Conservation (phyloP, 768 basidiomycete species). For the Cystofilobasidium bisporidii region DNA sequence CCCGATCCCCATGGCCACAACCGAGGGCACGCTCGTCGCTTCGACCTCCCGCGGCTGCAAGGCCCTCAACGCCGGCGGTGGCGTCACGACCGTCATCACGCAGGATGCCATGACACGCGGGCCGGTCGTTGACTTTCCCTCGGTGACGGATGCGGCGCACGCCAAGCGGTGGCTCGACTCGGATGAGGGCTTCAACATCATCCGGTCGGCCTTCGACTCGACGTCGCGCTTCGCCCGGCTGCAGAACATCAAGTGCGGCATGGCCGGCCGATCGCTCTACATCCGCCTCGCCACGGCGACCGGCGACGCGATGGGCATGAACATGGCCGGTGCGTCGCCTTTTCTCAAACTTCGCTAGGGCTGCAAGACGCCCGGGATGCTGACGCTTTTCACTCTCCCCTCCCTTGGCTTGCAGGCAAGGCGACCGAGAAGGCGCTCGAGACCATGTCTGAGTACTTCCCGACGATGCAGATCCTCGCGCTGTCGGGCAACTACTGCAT, state of each 20-base stretch:
- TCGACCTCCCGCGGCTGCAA: slow-evolving; percentile 97
- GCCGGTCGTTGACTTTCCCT: slow-evolving; percentile 93
- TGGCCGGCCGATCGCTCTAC: slow-evolving; percentile 88
- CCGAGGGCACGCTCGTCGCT: slow-evolving; percentile 97
- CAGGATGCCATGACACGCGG: slow-evolving; percentile 96
- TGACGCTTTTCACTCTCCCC: no score
- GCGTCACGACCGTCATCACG: slow-evolving; percentile 84
- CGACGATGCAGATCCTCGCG: slow-evolving; percentile 80
- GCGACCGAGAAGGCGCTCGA: slow-evolving; percentile 92
- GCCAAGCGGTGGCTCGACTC: slow-evolving; percentile 82
- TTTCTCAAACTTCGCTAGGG: background rate
- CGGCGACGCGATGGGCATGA: slow-evolving; percentile 99
- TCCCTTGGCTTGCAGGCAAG: no score
- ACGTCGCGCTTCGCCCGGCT: slow-evolving; percentile 88
- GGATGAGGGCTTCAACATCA: slow-evolving; percentile 60
- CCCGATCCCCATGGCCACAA: slow-evolving; percentile 98
- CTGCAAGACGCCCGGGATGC: no score
- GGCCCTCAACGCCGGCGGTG: slow-evolving; percentile 90
- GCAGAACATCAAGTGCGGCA: slow-evolving; percentile 70
- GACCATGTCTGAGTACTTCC: slow-evolving; percentile 59
- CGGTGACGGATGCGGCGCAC: slow-evolving; percentile 62
- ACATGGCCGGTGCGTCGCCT: slow-evolving; percentile 52
- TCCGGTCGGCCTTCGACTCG: slow-evolving; percentile 82
- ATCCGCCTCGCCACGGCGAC: slow-evolving; percentile 89
- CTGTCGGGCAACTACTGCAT: slow-evolving; percentile 98